Evolutionary conservation across 2,329 filamentous ascomycete genomes (phyloP).

Genomic region (Fusarium decemcellulare): DNA sequence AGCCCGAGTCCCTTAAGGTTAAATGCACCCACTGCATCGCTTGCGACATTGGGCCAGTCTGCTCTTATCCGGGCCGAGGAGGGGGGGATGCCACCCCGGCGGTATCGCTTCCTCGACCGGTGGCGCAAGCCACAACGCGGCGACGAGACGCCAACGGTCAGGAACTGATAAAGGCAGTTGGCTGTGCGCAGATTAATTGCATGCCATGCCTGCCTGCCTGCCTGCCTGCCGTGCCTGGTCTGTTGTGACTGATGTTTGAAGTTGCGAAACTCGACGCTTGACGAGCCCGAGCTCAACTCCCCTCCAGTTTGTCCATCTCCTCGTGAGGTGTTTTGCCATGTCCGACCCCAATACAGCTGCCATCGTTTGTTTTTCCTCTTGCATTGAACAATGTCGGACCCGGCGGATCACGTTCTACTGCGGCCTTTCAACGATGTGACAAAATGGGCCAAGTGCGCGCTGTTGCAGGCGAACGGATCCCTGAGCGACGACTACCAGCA

Average conservation of each 20-base stretch:
- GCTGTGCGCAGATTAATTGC: neutral
- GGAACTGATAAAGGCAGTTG: conserved; percentile 6
- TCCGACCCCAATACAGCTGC: neutral
- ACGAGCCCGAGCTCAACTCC: neutral
- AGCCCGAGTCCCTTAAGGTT: neutral
- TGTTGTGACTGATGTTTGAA: neutral
- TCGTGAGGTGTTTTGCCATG: neutral
- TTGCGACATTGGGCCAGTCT: neutral
- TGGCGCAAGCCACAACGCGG: conserved; percentile 11
- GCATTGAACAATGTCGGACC: conserved; percentile 9
- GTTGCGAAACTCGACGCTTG: neutral
- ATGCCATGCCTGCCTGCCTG: neutral
- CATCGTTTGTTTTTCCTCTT: neutral
- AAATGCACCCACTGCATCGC: neutral
- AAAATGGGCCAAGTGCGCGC: conserved; percentile 55
- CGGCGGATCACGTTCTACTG: conserved; percentile 34
- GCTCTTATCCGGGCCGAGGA: neutral
- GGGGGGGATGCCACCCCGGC: conserved; percentile 1
- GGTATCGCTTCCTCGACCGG: neutral
- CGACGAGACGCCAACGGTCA: conserved; percentile 3
- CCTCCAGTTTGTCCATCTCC: neutral
- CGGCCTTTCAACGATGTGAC: conserved; percentile 58
- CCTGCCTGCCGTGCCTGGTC: too few relatives aligned
- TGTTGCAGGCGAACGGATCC: conserved; percentile 49
- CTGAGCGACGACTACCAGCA: conserved; percentile 38